Evolutionary conservation across 2,329 filamentous ascomycete genomes (phyloP), one percentile per base, ranked within the genome.

Genomic region (Plectosphaerella cucumerina): DNA sequence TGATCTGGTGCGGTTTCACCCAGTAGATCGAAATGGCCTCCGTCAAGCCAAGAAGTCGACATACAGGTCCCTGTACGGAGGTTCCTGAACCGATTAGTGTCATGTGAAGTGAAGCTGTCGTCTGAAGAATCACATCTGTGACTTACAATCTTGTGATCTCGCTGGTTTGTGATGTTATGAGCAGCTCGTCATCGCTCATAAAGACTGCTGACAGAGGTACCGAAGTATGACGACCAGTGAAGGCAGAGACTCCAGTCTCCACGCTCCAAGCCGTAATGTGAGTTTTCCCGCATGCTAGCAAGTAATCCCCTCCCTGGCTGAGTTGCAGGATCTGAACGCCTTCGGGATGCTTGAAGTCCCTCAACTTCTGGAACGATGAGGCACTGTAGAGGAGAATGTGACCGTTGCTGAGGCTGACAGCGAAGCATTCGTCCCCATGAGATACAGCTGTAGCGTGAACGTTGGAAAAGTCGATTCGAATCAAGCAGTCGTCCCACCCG

Each of bases 401-500:
- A 0, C 66, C 67, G 10, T 56, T 59, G 3, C 59, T 61, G 8
- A 65, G 43, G 3, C 62, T 66, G 11, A 68, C 57, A 14, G 65
- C 66, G 46, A 65, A 64, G 15, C 53, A 57, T 17, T 51, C 46
- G 14, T 62, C 53, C 5, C 63, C 62, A 48, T 62, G 58, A 26
- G 54, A 48, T 2, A 66, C 45, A 2, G 62, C 52, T n/a, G 54
- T 62, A 1, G 65, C 49, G 26, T 53, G 50, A 2, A 59, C 58
- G 39, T 54, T 53, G 11, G 52, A 45, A 48, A 65, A 67, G 49
- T 67, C 59, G 34, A 67, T 59, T 5, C 57, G 54, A 22, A 56
- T 52, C 8, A 69, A 39, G 50, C 67, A 67, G 44, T 69, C 66
- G 51, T 68, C 65, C 67, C 67, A 70, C 5, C 49, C 49, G 5